Evolutionary conservation across 345 rosid genomes (phyloP).

Genomic region (Kandelia obovata): DNA sequence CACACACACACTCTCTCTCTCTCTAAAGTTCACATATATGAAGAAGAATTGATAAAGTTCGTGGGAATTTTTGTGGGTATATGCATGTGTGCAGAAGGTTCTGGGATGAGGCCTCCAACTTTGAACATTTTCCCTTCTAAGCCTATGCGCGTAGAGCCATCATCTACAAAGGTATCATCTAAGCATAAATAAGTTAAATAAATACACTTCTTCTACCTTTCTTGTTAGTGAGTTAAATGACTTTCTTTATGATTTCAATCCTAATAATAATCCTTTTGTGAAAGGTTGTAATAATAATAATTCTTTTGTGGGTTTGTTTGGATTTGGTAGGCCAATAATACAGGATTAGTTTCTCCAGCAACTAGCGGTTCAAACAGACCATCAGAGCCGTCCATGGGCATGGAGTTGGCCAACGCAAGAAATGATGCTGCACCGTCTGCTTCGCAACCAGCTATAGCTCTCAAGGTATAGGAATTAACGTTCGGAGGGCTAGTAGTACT

Average conservation of each 20-base stretch:
- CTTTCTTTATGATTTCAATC: too few species aligned
- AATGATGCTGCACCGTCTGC: slow-evolving; percentile 19
- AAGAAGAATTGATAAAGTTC: slow-evolving; percentile 1
- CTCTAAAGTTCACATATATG: slow-evolving; percentile 3
- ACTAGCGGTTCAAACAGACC: slow-evolving; percentile 43
- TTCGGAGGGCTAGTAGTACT: too few species aligned
- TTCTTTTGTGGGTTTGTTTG: slow-evolving; percentile 22
- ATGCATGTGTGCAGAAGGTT: slow-evolving; percentile 39
- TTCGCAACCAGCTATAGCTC: slow-evolving; percentile 32
- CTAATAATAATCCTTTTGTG: background rate
- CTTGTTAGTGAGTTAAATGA: background rate
- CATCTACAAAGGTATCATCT: slow-evolving; percentile 39
- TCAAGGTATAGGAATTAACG: slow-evolving; percentile 24
- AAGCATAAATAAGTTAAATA: background rate
- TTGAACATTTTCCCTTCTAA: slow-evolving; percentile 96
- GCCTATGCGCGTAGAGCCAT: slow-evolving; percentile 83
- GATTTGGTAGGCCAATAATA: slow-evolving; percentile 27
- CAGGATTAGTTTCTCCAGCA: slow-evolving; percentile 23
- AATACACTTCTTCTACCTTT: background rate
- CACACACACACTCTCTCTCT: background rate
- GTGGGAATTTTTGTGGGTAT: slow-evolving; percentile 18
- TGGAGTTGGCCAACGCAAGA: slow-evolving; percentile 35
- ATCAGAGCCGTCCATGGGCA: slow-evolving; percentile 31
- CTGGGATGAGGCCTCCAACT: slow-evolving; percentile 81
- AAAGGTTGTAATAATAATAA: background rate